Conservation (phyloP, 1,284 basidiomycete species). For the Ustilago curta region DNA sequence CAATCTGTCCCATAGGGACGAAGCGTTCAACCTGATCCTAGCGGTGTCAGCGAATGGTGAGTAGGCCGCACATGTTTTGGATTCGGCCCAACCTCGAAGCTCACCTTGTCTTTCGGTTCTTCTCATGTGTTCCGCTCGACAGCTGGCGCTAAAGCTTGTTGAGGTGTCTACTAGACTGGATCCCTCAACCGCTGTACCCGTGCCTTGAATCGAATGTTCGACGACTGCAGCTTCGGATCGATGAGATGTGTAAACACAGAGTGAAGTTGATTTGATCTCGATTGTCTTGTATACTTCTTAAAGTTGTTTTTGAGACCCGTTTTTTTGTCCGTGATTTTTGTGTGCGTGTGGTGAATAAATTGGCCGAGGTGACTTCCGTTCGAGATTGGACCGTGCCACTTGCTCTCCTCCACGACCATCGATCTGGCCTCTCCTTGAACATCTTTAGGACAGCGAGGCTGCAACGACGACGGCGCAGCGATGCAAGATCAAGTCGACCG, state of each 20-base stretch:
- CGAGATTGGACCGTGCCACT: too few relatives aligned
- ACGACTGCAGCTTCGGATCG: too few relatives aligned
- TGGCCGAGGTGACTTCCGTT: neutral
- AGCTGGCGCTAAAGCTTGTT: constrained; percentile 28
- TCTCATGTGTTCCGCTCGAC: neutral
- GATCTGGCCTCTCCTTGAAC: neutral
- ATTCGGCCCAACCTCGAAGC: neutral
- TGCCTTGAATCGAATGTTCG: neutral
- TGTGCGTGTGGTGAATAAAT: neutral
- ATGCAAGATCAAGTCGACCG: constrained; percentile 35
- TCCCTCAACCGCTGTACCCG: neutral
- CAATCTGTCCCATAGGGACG: constrained; percentile 65
- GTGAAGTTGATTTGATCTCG: too few relatives aligned
- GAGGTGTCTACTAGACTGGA: neutral
- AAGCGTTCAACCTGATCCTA: constrained; percentile 66
- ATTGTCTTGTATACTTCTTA: too few relatives aligned
- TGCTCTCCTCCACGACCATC: neutral
- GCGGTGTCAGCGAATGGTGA: constrained; percentile 55
- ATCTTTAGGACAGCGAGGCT: neutral
- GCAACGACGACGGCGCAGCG: neutral
- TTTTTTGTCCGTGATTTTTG: constrained; percentile 1
- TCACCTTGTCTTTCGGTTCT: neutral
- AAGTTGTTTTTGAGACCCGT: neutral
- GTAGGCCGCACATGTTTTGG: neutral
- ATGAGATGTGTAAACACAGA: too few relatives aligned